Evolutionary conservation across 768 basidiomycete species (phyloP).

Genomic region (Podaxis sp.): DNA sequence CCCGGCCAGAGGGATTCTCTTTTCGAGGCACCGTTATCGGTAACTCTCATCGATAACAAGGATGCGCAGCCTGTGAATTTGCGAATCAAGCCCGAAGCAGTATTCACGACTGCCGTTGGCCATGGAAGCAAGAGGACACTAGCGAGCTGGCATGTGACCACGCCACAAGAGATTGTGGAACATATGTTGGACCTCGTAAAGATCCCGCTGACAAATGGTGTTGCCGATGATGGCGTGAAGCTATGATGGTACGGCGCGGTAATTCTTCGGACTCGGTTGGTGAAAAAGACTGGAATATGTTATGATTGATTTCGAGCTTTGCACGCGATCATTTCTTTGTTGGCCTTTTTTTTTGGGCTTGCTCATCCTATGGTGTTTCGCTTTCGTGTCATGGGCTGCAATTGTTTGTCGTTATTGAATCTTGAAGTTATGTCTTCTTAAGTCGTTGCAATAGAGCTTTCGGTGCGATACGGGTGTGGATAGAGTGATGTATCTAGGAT

Average conservation of each 20-base stretch:
- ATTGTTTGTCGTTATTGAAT: no score
- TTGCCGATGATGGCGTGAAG: conserved; percentile 16
- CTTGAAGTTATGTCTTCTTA: no score
- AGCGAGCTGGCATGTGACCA: conserved; percentile 90
- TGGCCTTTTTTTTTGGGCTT: no score
- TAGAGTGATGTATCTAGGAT: no score
- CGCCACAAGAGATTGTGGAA: conserved; percentile 83
- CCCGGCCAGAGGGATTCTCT: conserved; percentile 40
- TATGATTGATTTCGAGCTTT: no score
- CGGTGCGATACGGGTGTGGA: no score
- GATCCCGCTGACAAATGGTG: conserved; percentile 11
- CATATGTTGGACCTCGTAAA: conserved; percentile 68
- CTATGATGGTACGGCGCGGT: not conserved
- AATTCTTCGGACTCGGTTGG: not conserved
- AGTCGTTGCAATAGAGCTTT: no score
- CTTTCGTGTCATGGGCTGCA: no score
- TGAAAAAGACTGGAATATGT: no score
- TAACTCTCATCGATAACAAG: conserved; percentile 51
- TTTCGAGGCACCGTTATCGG: conserved; percentile 60
- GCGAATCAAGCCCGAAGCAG: conserved; percentile 59
- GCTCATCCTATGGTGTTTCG: no score
- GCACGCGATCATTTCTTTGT: no score
- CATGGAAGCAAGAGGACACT: conserved; percentile 86
- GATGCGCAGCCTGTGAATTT: conserved; percentile 54
- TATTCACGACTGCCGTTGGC: conserved; percentile 95